Evolutionary conservation across 73 alveolate genomes (phyloP).

Genomic region (Blepharisma japonicum): DNA sequence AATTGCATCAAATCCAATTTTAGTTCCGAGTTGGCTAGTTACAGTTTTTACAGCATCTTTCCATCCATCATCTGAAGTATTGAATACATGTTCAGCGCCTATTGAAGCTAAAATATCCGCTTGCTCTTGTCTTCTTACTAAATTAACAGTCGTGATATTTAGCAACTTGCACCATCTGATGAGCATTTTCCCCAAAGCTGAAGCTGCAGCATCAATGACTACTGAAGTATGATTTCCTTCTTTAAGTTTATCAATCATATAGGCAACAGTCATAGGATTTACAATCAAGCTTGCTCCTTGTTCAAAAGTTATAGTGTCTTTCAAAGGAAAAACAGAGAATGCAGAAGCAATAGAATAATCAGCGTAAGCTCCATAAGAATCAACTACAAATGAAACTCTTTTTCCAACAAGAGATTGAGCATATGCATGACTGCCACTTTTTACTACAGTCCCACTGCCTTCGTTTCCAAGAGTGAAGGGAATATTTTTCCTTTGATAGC

Average conservation of each 20-base stretch:
- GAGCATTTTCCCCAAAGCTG: slow-evolving; percentile 70
- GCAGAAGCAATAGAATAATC: slow-evolving; percentile 68
- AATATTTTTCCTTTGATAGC: slow-evolving; percentile 37
- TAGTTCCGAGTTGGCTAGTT: slow-evolving; percentile 42
- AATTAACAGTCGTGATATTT: slow-evolving; percentile 52
- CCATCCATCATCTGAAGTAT: slow-evolving; percentile 43
- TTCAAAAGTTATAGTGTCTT: slow-evolving; percentile 47
- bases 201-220: slow-evolving; percentile 62
- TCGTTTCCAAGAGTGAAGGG: slow-evolving; percentile 78
- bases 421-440: slow-evolving; percentile 62
- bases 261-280: slow-evolving; percentile 77
- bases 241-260: slow-evolving; percentile 43
- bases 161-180: slow-evolving; percentile 42
- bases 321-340: slow-evolving; percentile 48
- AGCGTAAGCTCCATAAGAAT: slow-evolving; percentile 66
- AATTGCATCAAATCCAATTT: slow-evolving; percentile 55
- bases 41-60: slow-evolving; percentile 34
- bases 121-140: slow-evolving; percentile 71
- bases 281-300: slow-evolving; percentile 62
- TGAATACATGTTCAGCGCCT: slow-evolving; percentile 63
- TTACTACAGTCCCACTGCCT: slow-evolving; percentile 79
- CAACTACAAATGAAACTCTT: slow-evolving; percentile 60
- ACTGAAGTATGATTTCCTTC: slow-evolving; percentile 50
- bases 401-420: slow-evolving; percentile 64
- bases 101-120: slow-evolving; percentile 50